phyloP scores from a whole-genome alignment of 2,329 filamentous ascomycete species.

The Rosellinia necatrix region DNA sequence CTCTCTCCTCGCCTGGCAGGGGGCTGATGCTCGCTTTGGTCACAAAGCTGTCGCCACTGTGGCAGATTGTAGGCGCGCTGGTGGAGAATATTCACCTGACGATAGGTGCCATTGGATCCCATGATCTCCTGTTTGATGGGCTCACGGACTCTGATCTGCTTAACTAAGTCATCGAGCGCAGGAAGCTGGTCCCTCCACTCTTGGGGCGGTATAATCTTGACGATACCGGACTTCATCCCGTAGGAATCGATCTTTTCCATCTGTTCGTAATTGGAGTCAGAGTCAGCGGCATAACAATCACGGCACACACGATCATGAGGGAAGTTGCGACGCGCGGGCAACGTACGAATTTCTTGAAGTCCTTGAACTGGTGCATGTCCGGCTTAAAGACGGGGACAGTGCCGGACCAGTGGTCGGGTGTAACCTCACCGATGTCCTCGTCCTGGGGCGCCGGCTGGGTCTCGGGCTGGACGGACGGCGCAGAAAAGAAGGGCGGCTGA shows the following conservation, averaged over 20 bases:
- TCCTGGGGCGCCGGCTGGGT: conserved; percentile 21
- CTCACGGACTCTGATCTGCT: conserved; percentile 90
- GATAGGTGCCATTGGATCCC: conserved; percentile 92
- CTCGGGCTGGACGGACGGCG: conserved; percentile 3
- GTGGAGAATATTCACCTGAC: conserved; percentile 96
- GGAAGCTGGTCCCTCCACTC: conserved; percentile 90
- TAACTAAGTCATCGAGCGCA: conserved; percentile 80
- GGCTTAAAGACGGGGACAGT: conserved; percentile 93
- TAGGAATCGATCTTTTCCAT: conserved; percentile 87
- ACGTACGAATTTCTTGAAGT: conserved; percentile 88
- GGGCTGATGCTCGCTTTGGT: conserved; percentile 94
- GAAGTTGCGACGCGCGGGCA: not conserved
- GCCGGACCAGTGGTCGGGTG: conserved; percentile 88
- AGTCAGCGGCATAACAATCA: conserved; percentile 39
- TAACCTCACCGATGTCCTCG: conserved; percentile 73
- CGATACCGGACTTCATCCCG: conserved; percentile 96
- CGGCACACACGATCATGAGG: conserved; percentile 20
- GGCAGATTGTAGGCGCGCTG: conserved; percentile 95
- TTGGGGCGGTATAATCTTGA: conserved; percentile 90
- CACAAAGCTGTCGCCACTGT: conserved; percentile 91
- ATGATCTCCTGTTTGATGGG: conserved; percentile 99
- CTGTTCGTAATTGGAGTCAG: conserved; percentile 44
- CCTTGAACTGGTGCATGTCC: conserved; percentile 91
- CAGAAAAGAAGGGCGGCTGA: conserved; percentile 21
- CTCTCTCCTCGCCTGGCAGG: conserved; percentile 87